Evolutionary conservation across 176 grass and related monocot genomes (phyloP).

Genomic region (Aegilops speltoides): DNA sequence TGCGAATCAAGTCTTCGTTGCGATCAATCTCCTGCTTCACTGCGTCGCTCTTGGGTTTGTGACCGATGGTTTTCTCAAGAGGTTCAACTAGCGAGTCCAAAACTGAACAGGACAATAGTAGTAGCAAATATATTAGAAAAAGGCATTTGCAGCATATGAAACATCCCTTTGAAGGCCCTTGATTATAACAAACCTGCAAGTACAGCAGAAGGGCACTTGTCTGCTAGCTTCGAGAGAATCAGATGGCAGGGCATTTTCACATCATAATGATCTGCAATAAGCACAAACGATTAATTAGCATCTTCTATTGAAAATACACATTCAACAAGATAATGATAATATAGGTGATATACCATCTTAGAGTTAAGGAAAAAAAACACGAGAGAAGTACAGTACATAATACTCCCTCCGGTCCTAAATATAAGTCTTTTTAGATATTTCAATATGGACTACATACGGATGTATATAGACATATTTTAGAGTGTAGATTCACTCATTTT

Average conservation of each 20-base stretch:
- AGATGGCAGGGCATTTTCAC: slow-evolving; percentile 98
- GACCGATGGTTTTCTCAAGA: slow-evolving; percentile 82
- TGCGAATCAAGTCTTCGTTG: slow-evolving; percentile 97
- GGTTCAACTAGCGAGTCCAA: slow-evolving; percentile 89
- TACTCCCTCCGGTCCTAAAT: neutral
- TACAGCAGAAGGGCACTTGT: slow-evolving; percentile 94
- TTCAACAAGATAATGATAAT: neutral
- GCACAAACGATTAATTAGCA: neutral
- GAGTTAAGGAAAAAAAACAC: neutral
- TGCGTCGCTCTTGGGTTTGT: slow-evolving; percentile 87
- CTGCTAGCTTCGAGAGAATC: slow-evolving; percentile 95
- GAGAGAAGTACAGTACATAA: neutral
- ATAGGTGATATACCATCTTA: neutral
- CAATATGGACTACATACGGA: no score
- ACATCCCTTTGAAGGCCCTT: neutral
- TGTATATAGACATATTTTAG: no score
- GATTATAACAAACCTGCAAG: slow-evolving; percentile 64
- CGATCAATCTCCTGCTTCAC: slow-evolving; percentile 96
- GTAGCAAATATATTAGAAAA: neutral
- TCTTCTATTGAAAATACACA: neutral
- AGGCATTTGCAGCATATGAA: neutral
- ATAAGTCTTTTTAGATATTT: no score
- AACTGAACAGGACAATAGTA: slow-evolving; percentile 43
- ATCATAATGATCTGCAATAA: slow-evolving; percentile 90
- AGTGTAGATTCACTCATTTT: no score